Evolutionary conservation across 2,329 filamentous ascomycete species (phyloP).

Genomic region (Ceratocystiopsis brevicomis): DNA sequence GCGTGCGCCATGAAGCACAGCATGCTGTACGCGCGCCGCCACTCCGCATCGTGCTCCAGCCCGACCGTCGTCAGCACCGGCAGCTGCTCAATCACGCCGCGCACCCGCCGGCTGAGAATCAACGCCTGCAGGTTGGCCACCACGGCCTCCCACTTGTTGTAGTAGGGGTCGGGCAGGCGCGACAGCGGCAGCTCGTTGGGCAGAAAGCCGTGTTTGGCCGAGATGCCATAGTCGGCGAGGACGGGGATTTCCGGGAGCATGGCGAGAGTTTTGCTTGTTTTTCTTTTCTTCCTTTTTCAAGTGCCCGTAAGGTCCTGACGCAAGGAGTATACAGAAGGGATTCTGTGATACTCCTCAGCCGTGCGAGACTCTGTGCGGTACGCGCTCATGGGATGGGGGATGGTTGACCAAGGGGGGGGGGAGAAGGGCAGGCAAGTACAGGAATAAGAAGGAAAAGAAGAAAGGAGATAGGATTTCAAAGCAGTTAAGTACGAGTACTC

Average conservation of each 20-base stretch:
- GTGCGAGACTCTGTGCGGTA: conserved; percentile 22
- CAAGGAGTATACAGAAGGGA: conserved; percentile 42
- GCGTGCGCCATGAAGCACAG: conserved; percentile 82
- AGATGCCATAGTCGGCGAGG: conserved; percentile 64
- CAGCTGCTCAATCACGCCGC: conserved; percentile 59
- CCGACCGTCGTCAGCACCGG: conserved; percentile 68
- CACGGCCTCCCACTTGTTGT: conserved; percentile 84
- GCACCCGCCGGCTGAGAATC: conserved; percentile 67
- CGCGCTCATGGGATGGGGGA: conserved; percentile 17
- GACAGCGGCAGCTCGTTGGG: conserved; percentile 64
- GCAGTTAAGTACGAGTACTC: neutral
- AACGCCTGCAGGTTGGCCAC: conserved; percentile 71
- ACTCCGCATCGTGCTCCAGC: conserved; percentile 71
- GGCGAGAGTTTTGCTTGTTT: neutral
- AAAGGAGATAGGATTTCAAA: neutral
- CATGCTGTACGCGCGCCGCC: conserved; percentile 81
- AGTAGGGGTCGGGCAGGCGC: conserved; percentile 71
- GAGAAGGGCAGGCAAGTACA: too few relatives aligned
- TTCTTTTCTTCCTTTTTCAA: conserved; percentile 1
- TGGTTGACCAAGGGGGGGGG: neutral
- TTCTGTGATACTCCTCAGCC: conserved; percentile 45
- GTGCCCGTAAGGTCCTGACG: conserved; percentile 28
- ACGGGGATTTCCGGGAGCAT: conserved; percentile 43
- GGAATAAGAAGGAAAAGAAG: neutral
- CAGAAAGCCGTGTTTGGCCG: conserved; percentile 66